A percentile compares a stretch with the other conserved stretches of the same genome.
These are phyloP conservation scores for Xanthoceras sorbifolium DNA, from an alignment of 345 rosid species.

Conservation along the genomic window DNA sequence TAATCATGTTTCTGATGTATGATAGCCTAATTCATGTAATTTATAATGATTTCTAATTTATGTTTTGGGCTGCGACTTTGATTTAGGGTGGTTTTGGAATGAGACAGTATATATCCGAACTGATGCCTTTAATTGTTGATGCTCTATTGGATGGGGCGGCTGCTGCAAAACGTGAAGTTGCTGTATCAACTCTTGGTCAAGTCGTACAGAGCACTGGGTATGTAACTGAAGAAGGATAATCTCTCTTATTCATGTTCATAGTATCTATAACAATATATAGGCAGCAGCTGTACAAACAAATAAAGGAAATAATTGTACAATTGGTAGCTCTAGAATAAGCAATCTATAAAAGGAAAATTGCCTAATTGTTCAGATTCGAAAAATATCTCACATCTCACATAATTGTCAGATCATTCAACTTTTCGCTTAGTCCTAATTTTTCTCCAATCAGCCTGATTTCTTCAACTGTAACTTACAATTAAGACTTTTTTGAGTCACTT, in stretches of 20 bases:
- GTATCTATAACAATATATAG: no score
- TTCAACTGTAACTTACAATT: background rate
- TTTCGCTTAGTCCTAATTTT: no score
- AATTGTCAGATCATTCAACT: no score
- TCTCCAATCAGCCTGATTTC: no score
- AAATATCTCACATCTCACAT: no score
- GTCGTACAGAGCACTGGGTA: constrained; percentile 99
- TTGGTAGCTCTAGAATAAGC: no score
- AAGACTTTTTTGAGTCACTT: background rate
- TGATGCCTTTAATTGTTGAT: constrained; percentile 97
- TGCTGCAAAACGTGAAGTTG: constrained; percentile 92
- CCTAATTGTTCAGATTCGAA: no score
- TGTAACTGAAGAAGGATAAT: no score
- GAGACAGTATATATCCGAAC: constrained; percentile 86
- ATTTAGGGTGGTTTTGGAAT: constrained; percentile 95
- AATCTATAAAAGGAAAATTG: no score
- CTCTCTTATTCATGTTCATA: no score
- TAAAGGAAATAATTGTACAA: no score
- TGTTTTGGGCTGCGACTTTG: constrained; percentile 10
- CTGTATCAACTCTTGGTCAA: constrained; percentile 97
- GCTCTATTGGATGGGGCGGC: constrained; percentile 98
- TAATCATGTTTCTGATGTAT: background rate
- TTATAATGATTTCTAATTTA: constrained; percentile 1
- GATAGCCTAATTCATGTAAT: background rate
- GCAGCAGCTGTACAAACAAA: no score